Percentiles rank a stretch among this genome's conserved stretches.
Conservation (phyloP, 2,329 filamentous ascomycete species). For the Aureobasidium zeae region DNA sequence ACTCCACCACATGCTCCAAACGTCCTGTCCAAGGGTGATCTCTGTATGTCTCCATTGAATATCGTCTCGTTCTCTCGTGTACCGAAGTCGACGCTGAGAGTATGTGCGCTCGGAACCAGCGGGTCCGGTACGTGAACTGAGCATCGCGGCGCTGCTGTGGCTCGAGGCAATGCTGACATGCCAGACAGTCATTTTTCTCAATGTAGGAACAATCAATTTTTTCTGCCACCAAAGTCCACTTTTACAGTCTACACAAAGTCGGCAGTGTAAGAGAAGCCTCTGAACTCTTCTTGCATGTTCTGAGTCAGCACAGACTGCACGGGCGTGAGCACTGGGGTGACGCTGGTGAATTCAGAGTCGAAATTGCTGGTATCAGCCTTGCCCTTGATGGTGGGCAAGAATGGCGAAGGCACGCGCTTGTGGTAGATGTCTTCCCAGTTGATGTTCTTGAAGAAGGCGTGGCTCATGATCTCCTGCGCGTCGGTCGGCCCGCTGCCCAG, state of each 20-base stretch:
- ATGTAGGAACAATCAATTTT: no score
- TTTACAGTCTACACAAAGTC: conserved; percentile 89
- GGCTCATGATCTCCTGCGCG: conserved; percentile 97
- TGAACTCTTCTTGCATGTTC: conserved; percentile 99
- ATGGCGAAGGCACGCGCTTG: conserved; percentile 83
- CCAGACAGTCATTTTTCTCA: no score
- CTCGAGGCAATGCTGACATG: no score
- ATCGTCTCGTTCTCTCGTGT: no score
- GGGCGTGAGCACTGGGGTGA: conserved; percentile 91
- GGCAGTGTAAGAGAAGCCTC: conserved; percentile 93
- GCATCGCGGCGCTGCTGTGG: no score
- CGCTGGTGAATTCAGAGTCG: conserved; percentile 95
- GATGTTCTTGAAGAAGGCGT: conserved; percentile 95
- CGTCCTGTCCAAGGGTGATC: no score
- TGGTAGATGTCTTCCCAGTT: conserved; percentile 99
- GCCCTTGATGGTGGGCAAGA: conserved; percentile 80
- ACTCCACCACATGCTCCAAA: no score
- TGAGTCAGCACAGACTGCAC: conserved; percentile 96
- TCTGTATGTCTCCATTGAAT: no score
- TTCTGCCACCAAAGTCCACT: no score
- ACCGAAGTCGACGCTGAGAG: no score
- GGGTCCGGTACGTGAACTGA: no score
- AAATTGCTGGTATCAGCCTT: conserved; percentile 99
- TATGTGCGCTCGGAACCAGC: no score
- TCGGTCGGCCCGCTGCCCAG: conserved; percentile 92